Conservation (phyloP, 768 basidiomycete genomes). For the Mycena epipterygia region DNA sequence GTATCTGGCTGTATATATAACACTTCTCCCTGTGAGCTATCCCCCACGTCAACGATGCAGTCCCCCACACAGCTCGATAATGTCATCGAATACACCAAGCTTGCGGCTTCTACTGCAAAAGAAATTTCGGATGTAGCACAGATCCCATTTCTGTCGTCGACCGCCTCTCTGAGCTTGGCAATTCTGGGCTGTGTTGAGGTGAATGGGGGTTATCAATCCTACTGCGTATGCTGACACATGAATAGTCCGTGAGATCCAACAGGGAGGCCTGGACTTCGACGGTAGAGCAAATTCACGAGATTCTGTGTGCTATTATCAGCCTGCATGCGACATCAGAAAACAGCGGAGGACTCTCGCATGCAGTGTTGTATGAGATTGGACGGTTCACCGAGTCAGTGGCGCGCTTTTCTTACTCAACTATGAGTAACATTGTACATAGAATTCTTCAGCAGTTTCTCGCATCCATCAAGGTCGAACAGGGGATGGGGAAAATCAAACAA, state of each 20-base stretch:
- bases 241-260: not conserved
- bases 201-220: not conserved
- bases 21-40: too few species aligned
- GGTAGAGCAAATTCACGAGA: not conserved
- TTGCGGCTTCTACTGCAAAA: not conserved
- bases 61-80: not conserved
- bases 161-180: not conserved
- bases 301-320: not conserved
- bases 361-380: not conserved
- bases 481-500: too few species aligned
- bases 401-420: too few species aligned
- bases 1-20: too few species aligned
- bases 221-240: not conserved
- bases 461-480: too few species aligned
- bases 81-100: not conserved
- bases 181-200: not conserved
- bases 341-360: not conserved
- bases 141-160: not conserved
- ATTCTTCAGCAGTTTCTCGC: too few species aligned
- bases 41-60: too few species aligned
- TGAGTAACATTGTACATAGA: too few species aligned
- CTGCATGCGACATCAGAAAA: not conserved
- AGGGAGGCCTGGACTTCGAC: not conserved
- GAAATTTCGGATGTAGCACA: not conserved
- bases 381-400: not conserved